phyloP scores from a whole-genome alignment of 208 protist genomes.

The Trypanosoma lewisi region DNA sequence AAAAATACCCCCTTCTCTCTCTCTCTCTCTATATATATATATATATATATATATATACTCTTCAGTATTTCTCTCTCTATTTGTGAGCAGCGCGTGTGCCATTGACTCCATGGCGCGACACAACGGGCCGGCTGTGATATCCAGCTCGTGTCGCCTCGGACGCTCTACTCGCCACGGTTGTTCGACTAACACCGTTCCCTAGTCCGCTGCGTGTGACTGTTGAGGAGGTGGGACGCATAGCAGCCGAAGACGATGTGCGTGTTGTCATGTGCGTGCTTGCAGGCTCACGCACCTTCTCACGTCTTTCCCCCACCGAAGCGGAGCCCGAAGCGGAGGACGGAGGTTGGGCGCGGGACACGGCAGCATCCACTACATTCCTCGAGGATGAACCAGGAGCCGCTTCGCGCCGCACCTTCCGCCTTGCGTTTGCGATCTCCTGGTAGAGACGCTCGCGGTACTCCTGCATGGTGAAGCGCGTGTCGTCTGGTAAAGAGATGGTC shows the following conservation, averaged over 20 bases:
- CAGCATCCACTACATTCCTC: not conserved
- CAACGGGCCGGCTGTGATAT: constrained; percentile 10
- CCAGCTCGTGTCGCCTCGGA: constrained; percentile 1
- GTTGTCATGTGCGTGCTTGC: constrained; percentile 4
- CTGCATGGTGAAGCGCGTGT: constrained; percentile 92
- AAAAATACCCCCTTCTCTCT: not conserved
- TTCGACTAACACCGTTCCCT: constrained; percentile 9
- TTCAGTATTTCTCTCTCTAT: not conserved
- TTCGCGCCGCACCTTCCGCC: constrained; percentile 29
- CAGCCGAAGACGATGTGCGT: constrained; percentile 10
- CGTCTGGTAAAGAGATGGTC: constrained; percentile 91
- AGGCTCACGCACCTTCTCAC: constrained; percentile 3
- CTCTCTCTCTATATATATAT: not conserved
- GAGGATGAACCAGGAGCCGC: not conserved
- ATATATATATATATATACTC: not conserved
- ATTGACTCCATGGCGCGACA: constrained; percentile 9
- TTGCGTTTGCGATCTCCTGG: constrained; percentile 71
- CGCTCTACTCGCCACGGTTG: constrained; percentile 12
- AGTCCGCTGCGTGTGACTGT: constrained; percentile 2
- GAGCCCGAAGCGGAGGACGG: not conserved
- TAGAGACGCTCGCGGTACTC: constrained; percentile 94
- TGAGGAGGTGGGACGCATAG: constrained; percentile 12
- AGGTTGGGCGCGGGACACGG: not conserved
- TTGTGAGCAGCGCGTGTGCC: constrained; percentile 14
- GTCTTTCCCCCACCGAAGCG: constrained; percentile 19